Evolutionary conservation across 805 yeast genomes (phyloP).

Genomic region (Candida succiphila): DNA sequence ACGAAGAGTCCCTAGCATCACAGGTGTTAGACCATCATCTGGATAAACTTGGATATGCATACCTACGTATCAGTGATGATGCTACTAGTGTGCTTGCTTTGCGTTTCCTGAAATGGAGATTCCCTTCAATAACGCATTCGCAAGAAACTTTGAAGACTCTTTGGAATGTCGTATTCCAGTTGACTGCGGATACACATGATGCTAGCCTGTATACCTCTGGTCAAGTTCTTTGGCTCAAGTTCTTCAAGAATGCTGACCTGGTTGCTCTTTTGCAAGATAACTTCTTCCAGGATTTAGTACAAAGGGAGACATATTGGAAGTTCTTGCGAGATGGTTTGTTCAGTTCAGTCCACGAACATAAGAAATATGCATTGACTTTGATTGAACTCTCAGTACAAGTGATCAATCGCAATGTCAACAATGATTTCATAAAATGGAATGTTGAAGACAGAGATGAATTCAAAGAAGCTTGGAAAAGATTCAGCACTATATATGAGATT

Average conservation of each 20-base stretch:
- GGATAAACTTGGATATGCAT: constrained; percentile 22
- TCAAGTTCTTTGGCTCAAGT: constrained; percentile 47
- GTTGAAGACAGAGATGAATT: constrained; percentile 15
- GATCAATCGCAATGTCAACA: constrained; percentile 23
- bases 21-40: constrained; percentile 4
- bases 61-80: constrained; percentile 28
- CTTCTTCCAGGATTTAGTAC: constrained; percentile 21
- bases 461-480: constrained; percentile 59
- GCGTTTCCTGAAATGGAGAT: constrained; percentile 46
- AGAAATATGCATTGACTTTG: constrained; percentile 60
- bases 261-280: constrained; percentile 4
- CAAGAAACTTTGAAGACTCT: constrained; percentile 15
- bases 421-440: constrained; percentile 37
- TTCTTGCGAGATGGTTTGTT: constrained; percentile 46
- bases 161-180: constrained; percentile 36
- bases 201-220: constrained; percentile 28
- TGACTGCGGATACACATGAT: constrained; percentile 21
- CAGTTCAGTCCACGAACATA: constrained; percentile 49
- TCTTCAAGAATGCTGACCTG: constrained; percentile 22
- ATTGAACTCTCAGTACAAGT: constrained; percentile 49
- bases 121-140: constrained; percentile 18
- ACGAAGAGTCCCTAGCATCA: constrained; percentile 7
- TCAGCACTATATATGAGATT: constrained; percentile 66
- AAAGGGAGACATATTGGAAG: constrained; percentile 40
- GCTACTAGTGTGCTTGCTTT: constrained; percentile 26